A percentile compares a stretch with the other conserved stretches of the same genome.
Conservation (phyloP, 2,329 filamentous ascomycete genomes). For the Hypoxylon sp. region DNA sequence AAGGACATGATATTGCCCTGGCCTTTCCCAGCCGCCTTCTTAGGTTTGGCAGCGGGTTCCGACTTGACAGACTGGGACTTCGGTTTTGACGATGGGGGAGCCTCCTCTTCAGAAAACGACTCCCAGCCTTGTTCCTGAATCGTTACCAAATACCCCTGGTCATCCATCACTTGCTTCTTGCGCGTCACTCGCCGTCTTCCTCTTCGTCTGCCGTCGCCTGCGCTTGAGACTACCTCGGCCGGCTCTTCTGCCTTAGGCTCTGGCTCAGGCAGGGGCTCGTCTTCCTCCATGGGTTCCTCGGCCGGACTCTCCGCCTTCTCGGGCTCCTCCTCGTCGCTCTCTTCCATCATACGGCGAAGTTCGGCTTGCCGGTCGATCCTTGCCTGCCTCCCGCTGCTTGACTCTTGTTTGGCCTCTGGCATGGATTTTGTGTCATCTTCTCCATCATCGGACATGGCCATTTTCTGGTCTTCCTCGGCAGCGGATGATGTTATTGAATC, state of each 20-base stretch:
- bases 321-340: constrained; percentile 49
- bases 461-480: constrained; percentile 41
- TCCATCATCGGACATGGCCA: constrained; percentile 51
- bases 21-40: constrained; percentile 46
- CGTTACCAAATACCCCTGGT: constrained; percentile 53
- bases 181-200: constrained; percentile 49
- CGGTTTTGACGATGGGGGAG: constrained; percentile 43
- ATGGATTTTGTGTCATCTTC: constrained; percentile 49
- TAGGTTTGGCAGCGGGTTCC: constrained; percentile 44
- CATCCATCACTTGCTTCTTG: constrained; percentile 53
- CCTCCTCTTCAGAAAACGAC: constrained; percentile 53
- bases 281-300: constrained; percentile 49
- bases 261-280: constrained; percentile 38
- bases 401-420: constrained; percentile 42
- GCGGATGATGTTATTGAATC: constrained; percentile 30
- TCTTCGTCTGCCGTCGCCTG: constrained; percentile 46
- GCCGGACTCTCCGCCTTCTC: constrained; percentile 42
- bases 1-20: constrained; percentile 54
- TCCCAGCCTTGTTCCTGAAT: constrained; percentile 52
- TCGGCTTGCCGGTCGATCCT: constrained; percentile 48
- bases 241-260: constrained; percentile 46
- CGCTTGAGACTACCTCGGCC: constrained; percentile 47
- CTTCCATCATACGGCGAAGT: constrained; percentile 52
- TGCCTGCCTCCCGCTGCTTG: constrained; percentile 39
- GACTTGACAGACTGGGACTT: constrained; percentile 39